These are phyloP conservation scores for Saksenaea oblongispora DNA, from an alignment of 371 early-diverging fungal species.

Conservation along the genomic window DNA sequence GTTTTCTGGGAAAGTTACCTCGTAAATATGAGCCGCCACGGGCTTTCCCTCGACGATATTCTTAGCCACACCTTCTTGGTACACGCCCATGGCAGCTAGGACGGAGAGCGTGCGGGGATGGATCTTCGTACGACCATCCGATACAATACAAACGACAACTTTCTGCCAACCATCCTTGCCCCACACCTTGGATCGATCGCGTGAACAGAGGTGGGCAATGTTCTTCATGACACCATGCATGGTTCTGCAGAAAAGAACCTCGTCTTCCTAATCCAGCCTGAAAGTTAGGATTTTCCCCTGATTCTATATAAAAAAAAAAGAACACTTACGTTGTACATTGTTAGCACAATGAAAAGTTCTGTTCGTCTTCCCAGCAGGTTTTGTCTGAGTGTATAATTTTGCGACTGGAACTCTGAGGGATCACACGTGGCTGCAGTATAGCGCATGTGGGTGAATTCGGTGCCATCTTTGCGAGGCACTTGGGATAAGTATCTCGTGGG, in stretches of 20 bases:
- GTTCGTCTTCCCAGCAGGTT: slow-evolving; percentile 43
- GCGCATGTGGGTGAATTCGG: slow-evolving; percentile 67
- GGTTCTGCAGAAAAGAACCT: slow-evolving; percentile 66
- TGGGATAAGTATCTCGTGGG: slow-evolving; percentile 52
- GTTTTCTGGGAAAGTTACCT: slow-evolving; percentile 55
- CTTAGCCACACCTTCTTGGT: slow-evolving; percentile 72
- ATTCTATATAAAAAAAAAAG: neutral
- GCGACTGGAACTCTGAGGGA: slow-evolving; percentile 57
- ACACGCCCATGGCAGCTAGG: slow-evolving; percentile 65
- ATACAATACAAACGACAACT: slow-evolving; percentile 78
- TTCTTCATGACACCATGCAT: slow-evolving; percentile 77
- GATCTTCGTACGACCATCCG: slow-evolving; percentile 77
- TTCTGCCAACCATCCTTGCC: slow-evolving; percentile 80
- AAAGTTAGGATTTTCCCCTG: neutral
- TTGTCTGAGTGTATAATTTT: slow-evolving; percentile 59
- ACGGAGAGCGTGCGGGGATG: slow-evolving; percentile 53
- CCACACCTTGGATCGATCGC: slow-evolving; percentile 61
- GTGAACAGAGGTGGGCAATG: slow-evolving; percentile 69
- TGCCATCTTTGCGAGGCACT: slow-evolving; percentile 40
- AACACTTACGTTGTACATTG: slow-evolving; percentile 31
- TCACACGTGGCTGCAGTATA: slow-evolving; percentile 74
- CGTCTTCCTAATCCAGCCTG: slow-evolving; percentile 51
- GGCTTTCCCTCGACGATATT: slow-evolving; percentile 56
- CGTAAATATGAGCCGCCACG: slow-evolving; percentile 78
- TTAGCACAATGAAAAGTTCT: slow-evolving; percentile 83